A percentile compares a stretch with the other conserved stretches of the same genome.
phyloP scores from a whole-genome alignment of 2,329 filamentous ascomycete genomes.

The Ceratocystis lukuohia region DNA sequence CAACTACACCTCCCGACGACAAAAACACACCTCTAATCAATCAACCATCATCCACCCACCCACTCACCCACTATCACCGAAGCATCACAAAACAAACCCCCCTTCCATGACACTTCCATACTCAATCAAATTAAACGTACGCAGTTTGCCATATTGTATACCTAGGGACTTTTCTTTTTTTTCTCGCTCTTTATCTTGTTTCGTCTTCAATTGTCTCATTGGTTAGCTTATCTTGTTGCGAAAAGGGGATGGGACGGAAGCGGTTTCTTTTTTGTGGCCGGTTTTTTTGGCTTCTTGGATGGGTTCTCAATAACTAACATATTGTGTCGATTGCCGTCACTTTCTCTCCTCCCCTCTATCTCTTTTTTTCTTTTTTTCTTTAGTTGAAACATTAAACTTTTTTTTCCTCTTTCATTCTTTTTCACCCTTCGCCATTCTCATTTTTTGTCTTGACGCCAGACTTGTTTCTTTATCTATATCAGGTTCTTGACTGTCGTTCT shows the following conservation, averaged over 20 bases:
- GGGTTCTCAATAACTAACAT: background rate
- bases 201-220: background rate
- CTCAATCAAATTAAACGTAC: background rate
- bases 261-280: background rate
- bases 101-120: background rate
- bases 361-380: slow-evolving; percentile 16
- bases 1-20: background rate
- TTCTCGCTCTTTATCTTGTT: too few species aligned
- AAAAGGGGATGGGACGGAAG: background rate
- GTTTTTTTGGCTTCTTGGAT: background rate
- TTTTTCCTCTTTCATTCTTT: slow-evolving; percentile 17
- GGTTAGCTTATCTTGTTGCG: background rate
- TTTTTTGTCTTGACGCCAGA: background rate
- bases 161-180: slow-evolving; percentile 3
- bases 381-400: slow-evolving; percentile 8
- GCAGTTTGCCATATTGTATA: slow-evolving; percentile 4
- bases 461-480: too few species aligned
- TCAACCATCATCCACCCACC: background rate
- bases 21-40: background rate
- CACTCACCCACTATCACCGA: background rate
- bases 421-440: slow-evolving; percentile 10
- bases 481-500: background rate
- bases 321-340: background rate
- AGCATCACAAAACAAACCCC: background rate
- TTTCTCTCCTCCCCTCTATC: slow-evolving; percentile 5